Evolutionary conservation across 371 early-diverging fungal genomes (phyloP).

Genomic region (Mortierella sp.): DNA sequence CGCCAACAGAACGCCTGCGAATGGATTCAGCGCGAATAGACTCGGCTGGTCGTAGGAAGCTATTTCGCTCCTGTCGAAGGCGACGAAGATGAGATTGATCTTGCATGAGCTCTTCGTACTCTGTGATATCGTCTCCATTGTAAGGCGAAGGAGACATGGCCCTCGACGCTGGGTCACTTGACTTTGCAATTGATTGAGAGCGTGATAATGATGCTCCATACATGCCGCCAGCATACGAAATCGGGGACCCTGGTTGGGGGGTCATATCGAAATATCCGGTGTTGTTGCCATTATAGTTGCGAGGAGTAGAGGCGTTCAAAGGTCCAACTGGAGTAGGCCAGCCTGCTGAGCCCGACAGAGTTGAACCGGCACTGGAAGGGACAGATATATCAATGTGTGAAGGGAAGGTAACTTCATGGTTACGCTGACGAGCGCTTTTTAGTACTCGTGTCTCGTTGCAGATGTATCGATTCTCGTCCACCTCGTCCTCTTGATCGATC

Average conservation of each 20-base stretch:
- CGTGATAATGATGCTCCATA: constrained; percentile 26
- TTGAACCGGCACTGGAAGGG: constrained; percentile 40
- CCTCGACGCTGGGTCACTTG: constrained; percentile 12
- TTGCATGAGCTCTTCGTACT: constrained; percentile 50
- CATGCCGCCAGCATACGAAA: constrained; percentile 21
- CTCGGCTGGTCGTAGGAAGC: constrained; percentile 20
- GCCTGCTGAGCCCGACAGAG: constrained; percentile 17
- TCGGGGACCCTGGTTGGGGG: constrained; percentile 33
- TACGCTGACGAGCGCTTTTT: constrained; percentile 47
- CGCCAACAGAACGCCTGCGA: constrained; percentile 39
- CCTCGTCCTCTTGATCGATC: constrained; percentile 50
- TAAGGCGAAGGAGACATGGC: constrained; percentile 28
- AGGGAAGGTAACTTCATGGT: constrained; percentile 16
- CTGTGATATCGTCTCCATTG: constrained; percentile 21
- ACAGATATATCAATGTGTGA: constrained; percentile 37
- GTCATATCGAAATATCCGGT: constrained; percentile 37
- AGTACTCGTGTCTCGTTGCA: constrained; percentile 46
- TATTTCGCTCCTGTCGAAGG: constrained; percentile 31
- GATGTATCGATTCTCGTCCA: constrained; percentile 52
- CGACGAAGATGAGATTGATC: constrained; percentile 31
- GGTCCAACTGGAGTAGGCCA: constrained; percentile 12
- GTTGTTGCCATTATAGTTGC: constrained; percentile 9
- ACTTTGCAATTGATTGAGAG: constrained; percentile 30
- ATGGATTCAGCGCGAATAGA: background rate
- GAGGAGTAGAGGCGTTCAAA: constrained; percentile 23